A percentile compares a stretch with the other conserved stretches of the same genome.
phyloP scores from a whole-genome alignment of 768 basidiomycete species.

The Fistulinella prunicolor region DNA sequence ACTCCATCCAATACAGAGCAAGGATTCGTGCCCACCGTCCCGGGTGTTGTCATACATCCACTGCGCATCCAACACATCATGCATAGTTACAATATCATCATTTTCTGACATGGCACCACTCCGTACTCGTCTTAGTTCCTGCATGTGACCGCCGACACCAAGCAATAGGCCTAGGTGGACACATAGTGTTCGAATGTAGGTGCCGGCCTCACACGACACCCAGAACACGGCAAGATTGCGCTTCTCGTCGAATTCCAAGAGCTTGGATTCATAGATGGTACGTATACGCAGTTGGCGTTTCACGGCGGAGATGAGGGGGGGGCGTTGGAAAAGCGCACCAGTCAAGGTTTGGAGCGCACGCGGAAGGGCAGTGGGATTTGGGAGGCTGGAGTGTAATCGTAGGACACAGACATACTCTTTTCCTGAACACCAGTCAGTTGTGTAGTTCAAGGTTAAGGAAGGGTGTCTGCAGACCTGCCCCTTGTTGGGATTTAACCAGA shows the following conservation, averaged over 20 bases:
- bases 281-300: conserved; percentile 97
- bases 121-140: conserved; percentile 91
- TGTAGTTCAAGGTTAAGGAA: background rate
- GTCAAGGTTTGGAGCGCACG: conserved; percentile 95
- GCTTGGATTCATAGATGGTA: conserved; percentile 93
- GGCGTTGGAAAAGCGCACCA: conserved; percentile 97
- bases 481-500: conserved; percentile 97
- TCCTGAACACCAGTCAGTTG: conserved; percentile 41
- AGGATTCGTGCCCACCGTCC: conserved; percentile 60
- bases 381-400: conserved; percentile 81
- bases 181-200: conserved; percentile 94
- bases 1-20: conserved; percentile 3
- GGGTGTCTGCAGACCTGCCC: conserved; percentile 71
- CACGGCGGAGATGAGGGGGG: conserved; percentile 97
- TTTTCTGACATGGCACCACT: conserved; percentile 97
- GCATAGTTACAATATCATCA: conserved; percentile 99
- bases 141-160: conserved; percentile 99
- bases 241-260: conserved; percentile 96
- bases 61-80: conserved; percentile 98
- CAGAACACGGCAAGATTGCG: conserved; percentile 96
- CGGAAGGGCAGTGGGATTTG: conserved; percentile 81
- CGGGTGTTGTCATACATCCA: conserved; percentile 98
- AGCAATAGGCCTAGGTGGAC: conserved; percentile 93
- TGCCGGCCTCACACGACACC: conserved; percentile 98
- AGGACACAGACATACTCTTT: conserved; percentile 99